A percentile compares a stretch with the other conserved stretches of the same genome.
phyloP scores from a whole-genome alignment of 768 basidiomycete genomes.

The Collybia sordida region DNA sequence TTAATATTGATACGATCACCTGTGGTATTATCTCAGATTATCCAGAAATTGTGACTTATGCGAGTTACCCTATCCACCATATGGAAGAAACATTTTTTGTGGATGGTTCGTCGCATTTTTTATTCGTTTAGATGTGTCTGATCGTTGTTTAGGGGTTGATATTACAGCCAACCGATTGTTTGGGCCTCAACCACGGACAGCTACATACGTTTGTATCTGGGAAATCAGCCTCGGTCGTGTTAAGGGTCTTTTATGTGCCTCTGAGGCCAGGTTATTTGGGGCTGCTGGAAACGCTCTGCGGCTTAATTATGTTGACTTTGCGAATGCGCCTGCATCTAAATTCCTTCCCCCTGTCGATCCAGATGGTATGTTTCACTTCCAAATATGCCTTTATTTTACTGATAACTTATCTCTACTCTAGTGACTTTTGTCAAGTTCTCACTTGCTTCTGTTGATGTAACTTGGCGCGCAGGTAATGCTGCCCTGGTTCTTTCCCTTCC shows the following conservation, averaged over 20 bases:
- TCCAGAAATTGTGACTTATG: slow-evolving; percentile 38
- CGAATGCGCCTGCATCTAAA: slow-evolving; percentile 79
- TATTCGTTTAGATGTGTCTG: neutral
- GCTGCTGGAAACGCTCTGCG: slow-evolving; percentile 59
- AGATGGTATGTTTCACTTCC: slow-evolving; percentile 58
- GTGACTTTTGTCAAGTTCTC: slow-evolving; percentile 84
- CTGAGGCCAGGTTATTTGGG: slow-evolving; percentile 48
- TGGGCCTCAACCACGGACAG: slow-evolving; percentile 80
- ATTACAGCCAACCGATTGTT: slow-evolving; percentile 86
- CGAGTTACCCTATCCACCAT: slow-evolving; percentile 13
- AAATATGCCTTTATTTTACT: too few relatives aligned
- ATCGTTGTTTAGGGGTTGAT: slow-evolving; percentile 56
- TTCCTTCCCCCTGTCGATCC: slow-evolving; percentile 65
- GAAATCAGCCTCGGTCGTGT: slow-evolving; percentile 74
- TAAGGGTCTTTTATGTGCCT: slow-evolving; percentile 54
- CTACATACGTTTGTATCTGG: slow-evolving; percentile 93
- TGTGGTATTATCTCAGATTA: slow-evolving; percentile 50
- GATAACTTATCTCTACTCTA: slow-evolving; percentile 22
- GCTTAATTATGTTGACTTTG: slow-evolving; percentile 68
- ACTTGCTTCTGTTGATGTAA: slow-evolving; percentile 51
- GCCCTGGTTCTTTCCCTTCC: slow-evolving; percentile 57
- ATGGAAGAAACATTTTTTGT: slow-evolving; percentile 45
- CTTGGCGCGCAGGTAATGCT: slow-evolving; percentile 52
- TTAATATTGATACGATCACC: slow-evolving; percentile 66
- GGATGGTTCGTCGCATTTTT: slow-evolving; percentile 32